Evolutionary conservation across 495 filamentous ascomycete genomes (phyloP).

Genomic region (Arthonia radiata): DNA sequence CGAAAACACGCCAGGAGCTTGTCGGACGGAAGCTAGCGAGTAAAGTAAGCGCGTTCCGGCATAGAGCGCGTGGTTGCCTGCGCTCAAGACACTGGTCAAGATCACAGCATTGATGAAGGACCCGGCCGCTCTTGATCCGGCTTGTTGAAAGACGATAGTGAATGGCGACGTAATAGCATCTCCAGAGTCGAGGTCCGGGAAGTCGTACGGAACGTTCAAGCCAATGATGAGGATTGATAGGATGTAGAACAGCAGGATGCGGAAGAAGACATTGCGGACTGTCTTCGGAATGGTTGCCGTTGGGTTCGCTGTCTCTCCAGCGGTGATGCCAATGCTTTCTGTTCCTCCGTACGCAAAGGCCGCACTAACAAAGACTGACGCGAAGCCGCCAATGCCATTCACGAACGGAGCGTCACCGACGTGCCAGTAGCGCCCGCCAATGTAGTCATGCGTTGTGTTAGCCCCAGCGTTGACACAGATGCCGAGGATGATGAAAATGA

Average conservation of each 20-base stretch:
- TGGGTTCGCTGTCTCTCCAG: conserved; percentile 26
- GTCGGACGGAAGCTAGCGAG: conserved; percentile 11
- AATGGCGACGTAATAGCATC: conserved; percentile 23
- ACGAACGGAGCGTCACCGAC: conserved; percentile 26
- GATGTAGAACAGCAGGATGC: conserved; percentile 27
- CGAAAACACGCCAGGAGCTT: conserved; percentile 23
- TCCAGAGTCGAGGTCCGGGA: conserved; percentile 16
- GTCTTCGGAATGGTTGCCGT: conserved; percentile 22
- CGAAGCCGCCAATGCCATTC: conserved; percentile 25
- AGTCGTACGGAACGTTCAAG: conserved; percentile 27
- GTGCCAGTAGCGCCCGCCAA: conserved; percentile 21
- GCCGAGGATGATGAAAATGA: conserved; percentile 27
- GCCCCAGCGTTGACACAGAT: conserved; percentile 26
- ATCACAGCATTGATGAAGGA: conserved; percentile 32
- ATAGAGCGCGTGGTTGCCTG: conserved; percentile 11
- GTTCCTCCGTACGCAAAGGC: conserved; percentile 20
- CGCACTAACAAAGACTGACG: conserved; percentile 27
- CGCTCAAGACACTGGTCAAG: conserved; percentile 27
- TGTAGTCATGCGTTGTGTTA: conserved; percentile 20
- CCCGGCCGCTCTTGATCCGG: conserved; percentile 22
- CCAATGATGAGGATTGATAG: conserved; percentile 24
- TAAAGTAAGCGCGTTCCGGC: background rate
- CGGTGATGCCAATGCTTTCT: conserved; percentile 30
- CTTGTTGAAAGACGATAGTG: conserved; percentile 25
- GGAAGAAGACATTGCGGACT: conserved; percentile 28